Percentiles rank a stretch among this genome's conserved stretches.
These are phyloP conservation scores for Monosporascus sp. DNA, from an alignment of 2,329 filamentous ascomycete species.

Conservation along the genomic window DNA sequence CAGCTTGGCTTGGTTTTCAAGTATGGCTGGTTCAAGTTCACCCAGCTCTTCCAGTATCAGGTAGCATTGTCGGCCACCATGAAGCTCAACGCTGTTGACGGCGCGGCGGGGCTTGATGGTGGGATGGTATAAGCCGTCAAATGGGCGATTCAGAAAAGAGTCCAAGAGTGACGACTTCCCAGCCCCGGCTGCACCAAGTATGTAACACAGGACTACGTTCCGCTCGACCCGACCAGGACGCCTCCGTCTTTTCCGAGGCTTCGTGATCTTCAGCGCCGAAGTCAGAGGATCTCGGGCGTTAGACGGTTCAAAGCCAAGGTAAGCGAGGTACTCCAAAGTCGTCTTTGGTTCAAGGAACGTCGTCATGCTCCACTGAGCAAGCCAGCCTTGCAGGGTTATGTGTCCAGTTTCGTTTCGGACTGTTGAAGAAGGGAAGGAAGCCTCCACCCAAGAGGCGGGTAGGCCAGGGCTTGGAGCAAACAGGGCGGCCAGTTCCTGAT, in stretches of 20 bases:
- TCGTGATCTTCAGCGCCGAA: slow-evolving; percentile 85
- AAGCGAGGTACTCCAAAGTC: slow-evolving; percentile 91
- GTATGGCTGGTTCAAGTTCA: slow-evolving; percentile 87
- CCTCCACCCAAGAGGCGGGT: slow-evolving; percentile 80
- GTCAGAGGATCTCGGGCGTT: slow-evolving; percentile 73
- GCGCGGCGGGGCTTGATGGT: slow-evolving; percentile 92
- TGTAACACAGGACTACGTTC: slow-evolving; percentile 90
- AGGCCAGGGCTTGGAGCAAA: slow-evolving; percentile 92
- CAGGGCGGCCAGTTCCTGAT: slow-evolving; percentile 75
- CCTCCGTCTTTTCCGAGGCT: slow-evolving; percentile 78
- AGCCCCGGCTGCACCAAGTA: slow-evolving; percentile 77
- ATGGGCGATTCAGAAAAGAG: slow-evolving; percentile 84
- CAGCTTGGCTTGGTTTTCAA: slow-evolving; percentile 86
- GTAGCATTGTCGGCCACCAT: slow-evolving; percentile 94
- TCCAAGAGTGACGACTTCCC: slow-evolving; percentile 91
- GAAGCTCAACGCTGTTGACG: slow-evolving; percentile 93
- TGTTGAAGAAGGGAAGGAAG: slow-evolving; percentile 85
- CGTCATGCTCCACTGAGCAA: slow-evolving; percentile 99
- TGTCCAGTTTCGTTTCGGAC: slow-evolving; percentile 93
- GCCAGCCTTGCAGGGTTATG: slow-evolving; percentile 94
- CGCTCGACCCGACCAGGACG: slow-evolving; percentile 82
- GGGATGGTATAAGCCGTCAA: slow-evolving; percentile 77
- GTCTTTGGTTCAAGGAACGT: slow-evolving; percentile 95
- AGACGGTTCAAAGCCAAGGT: slow-evolving; percentile 84
- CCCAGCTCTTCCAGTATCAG: slow-evolving; percentile 93